Evolutionary conservation across 140 eudicot species (phyloP), one percentile per base, ranked within the genome.

Genomic region (Senecio squalidus): DNA sequence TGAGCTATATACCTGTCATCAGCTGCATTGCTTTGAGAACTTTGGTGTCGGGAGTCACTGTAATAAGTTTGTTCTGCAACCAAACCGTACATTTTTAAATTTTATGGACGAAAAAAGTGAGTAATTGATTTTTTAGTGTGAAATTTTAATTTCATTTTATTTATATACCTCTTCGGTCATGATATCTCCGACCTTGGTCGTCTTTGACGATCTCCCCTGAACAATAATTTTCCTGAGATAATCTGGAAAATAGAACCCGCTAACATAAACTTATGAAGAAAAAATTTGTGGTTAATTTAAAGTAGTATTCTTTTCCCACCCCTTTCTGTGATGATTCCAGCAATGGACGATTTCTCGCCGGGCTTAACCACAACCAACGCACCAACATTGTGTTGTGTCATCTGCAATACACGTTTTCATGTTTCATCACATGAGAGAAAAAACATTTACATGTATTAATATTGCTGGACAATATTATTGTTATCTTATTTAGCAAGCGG

Each of bases 361-460:
- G 96, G 96, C 70, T 82, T 88, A 22, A 93, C 99, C 60, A 93
- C 99, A 60, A 93, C 95, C 88, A 93, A 56, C 16, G 99, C 99
- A 64, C 99, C 99, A 56, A 93, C 99, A 72, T 93, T 88, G 85
- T 93, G 94, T 63, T 88, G 96, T 38, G 99, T 93, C 99, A 93
- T 93, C 99, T 93, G 69, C 74, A 74, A 36, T 10, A 38, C 28
- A 72, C n/a, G 40, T 31, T 46, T 61, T 16, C 17, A 60, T 26
- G 23, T 44, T 45, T 36, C 67, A 64, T 8, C 20, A 25, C 9
- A 26, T 39, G 4, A 17, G 0, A 38, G 23, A 29, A 51, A 26
- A 65, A 46, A 10, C 17, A 40, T 24, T 13, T 54, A 46, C n/a
- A 45, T 26, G 43, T 55, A 26, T 15, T 6, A 52, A 13, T 21